Evolutionary conservation across 352 stramenopile genomes (phyloP), one percentile per base, ranked within the genome.

Genomic region (Phytophthora rubi): DNA sequence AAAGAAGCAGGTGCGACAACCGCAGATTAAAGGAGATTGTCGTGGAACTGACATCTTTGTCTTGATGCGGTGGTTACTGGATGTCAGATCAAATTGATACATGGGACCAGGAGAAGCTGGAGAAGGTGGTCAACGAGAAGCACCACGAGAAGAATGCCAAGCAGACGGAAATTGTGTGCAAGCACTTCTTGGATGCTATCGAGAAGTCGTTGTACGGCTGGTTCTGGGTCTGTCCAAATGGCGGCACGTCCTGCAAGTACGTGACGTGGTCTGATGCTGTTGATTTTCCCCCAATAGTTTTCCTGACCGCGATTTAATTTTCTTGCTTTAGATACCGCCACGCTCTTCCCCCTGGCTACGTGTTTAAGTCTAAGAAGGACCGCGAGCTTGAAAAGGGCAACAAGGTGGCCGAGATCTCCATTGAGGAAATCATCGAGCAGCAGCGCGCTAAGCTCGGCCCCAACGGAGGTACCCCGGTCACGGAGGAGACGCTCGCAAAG

Each of bases 351-450:
- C 81, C 88, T 57, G 90, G 90, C 1, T 97, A 95, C 57, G 86
- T 96, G 21, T 97, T 91, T 73, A 96, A 96, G 76, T 92, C 87
- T 10, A 93, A 89, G 63, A 90, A 90, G 56, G 88, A 97, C 12
- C 89, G 89, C 48, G 91, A 97, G 6, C 80, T 85, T 4, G 86
- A 96, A 68, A 94, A 94, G 69, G 68, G 75, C 61, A 95, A 92
- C 18, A 94, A 95, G 76, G 83, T 89, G 28, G 80, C 83, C 3
- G 90, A 96, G 21, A 80, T 97, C 53, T 94, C 88, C 12, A 96
- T 96, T 52, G 87, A 97, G 61, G 91, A 97, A 74, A 97, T 96
- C 54, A 97, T 97, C 49, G 91, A 97, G 76, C 76, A 95, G 77
- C 88, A 97, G 73, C 89, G 92, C 44, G 85, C 90, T 21, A 94